Percentiles rank a stretch among this genome's conserved stretches.
Evolutionary conservation across 2,329 filamentous ascomycete species (phyloP).

Genomic region (Pezicula radicicola): DNA sequence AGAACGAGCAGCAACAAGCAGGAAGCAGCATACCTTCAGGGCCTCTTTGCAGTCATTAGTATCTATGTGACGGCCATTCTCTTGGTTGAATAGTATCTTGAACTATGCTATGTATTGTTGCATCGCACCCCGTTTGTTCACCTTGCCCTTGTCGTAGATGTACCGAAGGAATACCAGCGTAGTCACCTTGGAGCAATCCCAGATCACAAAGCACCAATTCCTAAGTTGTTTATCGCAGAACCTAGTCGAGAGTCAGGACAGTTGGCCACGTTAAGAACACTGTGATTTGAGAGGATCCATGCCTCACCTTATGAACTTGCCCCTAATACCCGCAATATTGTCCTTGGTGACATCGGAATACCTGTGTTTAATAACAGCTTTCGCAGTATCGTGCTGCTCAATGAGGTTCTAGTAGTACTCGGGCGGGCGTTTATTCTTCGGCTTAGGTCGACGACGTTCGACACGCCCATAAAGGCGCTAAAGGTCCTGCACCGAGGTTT

Average conservation of each 20-base stretch:
- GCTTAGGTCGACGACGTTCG: conserved; percentile 11
- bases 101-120: conserved; percentile 10
- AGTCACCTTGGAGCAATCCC: conserved; percentile 5
- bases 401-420: conserved; percentile 11
- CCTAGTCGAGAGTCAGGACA: conserved; percentile 3
- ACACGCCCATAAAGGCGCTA: conserved; percentile 9
- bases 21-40: conserved; percentile 4
- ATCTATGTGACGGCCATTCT: conserved; percentile 5
- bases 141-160: conserved; percentile 4
- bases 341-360: conserved; percentile 9
- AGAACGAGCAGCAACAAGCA: not conserved
- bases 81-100: conserved; percentile 6
- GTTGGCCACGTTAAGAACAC: too few relatives aligned
- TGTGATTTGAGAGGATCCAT: not conserved
- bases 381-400: conserved; percentile 1
- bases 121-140: conserved; percentile 7
- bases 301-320: conserved; percentile 9
- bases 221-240: conserved; percentile 6
- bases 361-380: conserved; percentile 7
- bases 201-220: conserved; percentile 5
- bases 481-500: conserved; percentile 6
- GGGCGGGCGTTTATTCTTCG: conserved; percentile 10
- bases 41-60: conserved; percentile 7
- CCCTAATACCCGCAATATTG: conserved; percentile 8
- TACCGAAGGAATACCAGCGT: conserved; percentile 7